Percentiles rank a stretch among this genome's conserved stretches.
Evolutionary conservation across 176 grass and related monocot species (phyloP).

Genomic region (Typha latifolia): DNA sequence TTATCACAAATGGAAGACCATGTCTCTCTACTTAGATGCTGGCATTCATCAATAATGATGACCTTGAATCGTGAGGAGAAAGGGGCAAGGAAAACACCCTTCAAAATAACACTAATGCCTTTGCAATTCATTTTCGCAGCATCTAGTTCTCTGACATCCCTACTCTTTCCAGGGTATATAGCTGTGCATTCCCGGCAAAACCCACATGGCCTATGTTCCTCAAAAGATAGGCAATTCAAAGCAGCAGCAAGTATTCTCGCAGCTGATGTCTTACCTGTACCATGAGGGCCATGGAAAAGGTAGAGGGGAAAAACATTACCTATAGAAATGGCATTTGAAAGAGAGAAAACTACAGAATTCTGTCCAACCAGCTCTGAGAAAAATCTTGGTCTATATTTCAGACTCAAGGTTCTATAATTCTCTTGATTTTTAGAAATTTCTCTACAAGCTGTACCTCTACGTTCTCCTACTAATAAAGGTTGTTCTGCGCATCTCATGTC

Average conservation of each 20-base stretch:
- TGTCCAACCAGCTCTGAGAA: conserved; percentile 70
- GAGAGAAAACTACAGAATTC: conserved; percentile 47
- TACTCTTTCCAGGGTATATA: conserved; percentile 51
- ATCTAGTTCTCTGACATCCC: conserved; percentile 59
- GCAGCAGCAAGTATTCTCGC: conserved; percentile 62
- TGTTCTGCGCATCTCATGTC: conserved; percentile 19
- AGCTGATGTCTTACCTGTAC: conserved; percentile 60
- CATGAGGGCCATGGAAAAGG: conserved; percentile 72
- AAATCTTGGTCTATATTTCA: conserved; percentile 60
- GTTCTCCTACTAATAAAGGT: no score
- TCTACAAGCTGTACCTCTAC: conserved; percentile 8
- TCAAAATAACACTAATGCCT: conserved; percentile 44
- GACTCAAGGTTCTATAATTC: conserved; percentile 43
- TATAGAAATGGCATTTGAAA: conserved; percentile 40
- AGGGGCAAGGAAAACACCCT: conserved; percentile 44
- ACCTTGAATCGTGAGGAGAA: conserved; percentile 57
- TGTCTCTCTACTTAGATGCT: conserved; percentile 55
- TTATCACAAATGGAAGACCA: conserved; percentile 70
- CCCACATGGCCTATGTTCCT: conserved; percentile 47
- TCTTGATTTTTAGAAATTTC: conserved; percentile 29
- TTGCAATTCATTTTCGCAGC: conserved; percentile 68
- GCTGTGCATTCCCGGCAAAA: conserved; percentile 50
- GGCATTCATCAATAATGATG: conserved; percentile 72
- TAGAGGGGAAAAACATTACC: conserved; percentile 58
- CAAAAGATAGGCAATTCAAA: conserved; percentile 60